Conservation (phyloP, 2,329 filamentous ascomycete genomes). For the Sclerotinia spermophila region DNA sequence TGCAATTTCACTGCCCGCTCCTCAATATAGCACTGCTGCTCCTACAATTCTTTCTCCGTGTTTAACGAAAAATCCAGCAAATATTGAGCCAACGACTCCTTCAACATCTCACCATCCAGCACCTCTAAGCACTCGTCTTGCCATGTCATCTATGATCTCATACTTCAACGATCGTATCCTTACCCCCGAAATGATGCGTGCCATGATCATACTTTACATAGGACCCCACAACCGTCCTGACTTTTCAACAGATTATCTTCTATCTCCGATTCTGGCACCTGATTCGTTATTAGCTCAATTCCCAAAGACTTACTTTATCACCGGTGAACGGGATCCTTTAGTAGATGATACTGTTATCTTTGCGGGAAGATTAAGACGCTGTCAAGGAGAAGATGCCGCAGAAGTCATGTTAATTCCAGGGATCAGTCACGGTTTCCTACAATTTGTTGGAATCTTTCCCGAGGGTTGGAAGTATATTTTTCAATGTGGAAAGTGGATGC, state of each 20-base stretch:
- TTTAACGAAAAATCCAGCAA: background rate
- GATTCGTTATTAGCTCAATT: conserved; percentile 81
- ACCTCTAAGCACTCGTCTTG: conserved; percentile 76
- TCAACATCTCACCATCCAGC: conserved; percentile 49
- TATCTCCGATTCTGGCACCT: conserved; percentile 86
- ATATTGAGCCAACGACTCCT: conserved; percentile 17
- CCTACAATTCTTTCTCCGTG: conserved; percentile 28
- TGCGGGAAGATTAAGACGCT: conserved; percentile 79
- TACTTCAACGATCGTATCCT: conserved; percentile 96
- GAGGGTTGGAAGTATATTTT: conserved; percentile 87
- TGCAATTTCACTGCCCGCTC: background rate
- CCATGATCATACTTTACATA: conserved; percentile 98
- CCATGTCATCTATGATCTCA: conserved; percentile 94
- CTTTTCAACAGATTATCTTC: conserved; percentile 84
- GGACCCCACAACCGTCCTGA: conserved; percentile 91
- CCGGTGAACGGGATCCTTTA: conserved; percentile 89
- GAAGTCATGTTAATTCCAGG: conserved; percentile 85
- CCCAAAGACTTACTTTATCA: conserved; percentile 90
- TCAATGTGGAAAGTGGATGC: conserved; percentile 76
- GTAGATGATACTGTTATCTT: conserved; percentile 98
- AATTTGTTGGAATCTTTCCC: conserved; percentile 84
- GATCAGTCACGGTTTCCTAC: conserved; percentile 88
- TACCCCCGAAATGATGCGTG: conserved; percentile 96
- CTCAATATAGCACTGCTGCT: conserved; percentile 27
- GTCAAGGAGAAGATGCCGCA: conserved; percentile 70